These are phyloP conservation scores for Vanrija sp. DNA, from an alignment of 1,284 basidiomycete species.

Conservation along the genomic window DNA sequence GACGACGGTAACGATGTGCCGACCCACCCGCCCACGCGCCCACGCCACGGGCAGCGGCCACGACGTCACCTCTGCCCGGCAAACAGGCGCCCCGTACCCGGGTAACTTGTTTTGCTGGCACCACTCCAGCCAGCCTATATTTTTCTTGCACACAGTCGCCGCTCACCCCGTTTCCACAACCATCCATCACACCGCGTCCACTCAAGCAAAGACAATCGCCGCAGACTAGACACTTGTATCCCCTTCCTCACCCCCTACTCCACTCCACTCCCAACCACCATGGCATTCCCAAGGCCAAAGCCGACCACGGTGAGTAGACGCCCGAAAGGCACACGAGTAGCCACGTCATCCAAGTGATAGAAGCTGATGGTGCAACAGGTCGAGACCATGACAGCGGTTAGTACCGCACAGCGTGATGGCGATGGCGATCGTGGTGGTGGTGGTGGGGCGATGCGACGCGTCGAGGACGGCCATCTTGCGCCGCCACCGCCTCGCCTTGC, in stretches of 20 bases:
- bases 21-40: no score
- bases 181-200: not conserved
- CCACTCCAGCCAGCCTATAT: no score
- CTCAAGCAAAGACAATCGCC: not conserved
- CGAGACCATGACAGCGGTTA: constrained; percentile 46
- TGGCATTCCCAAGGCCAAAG: constrained; percentile 48
- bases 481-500: not conserved
- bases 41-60: no score
- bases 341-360: not conserved
- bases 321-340: not conserved
- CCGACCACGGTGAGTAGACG: constrained; percentile 41
- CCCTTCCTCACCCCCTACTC: not conserved
- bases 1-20: no score
- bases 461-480: not conserved
- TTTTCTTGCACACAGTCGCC: no score
- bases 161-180: not conserved
- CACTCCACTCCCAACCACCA: constrained; percentile 9
- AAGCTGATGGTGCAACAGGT: constrained; percentile 26
- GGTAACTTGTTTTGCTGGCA: no score
- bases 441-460: not conserved
- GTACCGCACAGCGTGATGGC: constrained; percentile 8
- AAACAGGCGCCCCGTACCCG: no score
- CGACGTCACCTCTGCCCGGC: no score
- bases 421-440: no score
- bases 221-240: no score